Percentiles rank a stretch among this genome's conserved stretches.
Evolutionary conservation across 495 filamentous ascomycete genomes (phyloP).

Genomic region (Cenococcum geophilum): DNA sequence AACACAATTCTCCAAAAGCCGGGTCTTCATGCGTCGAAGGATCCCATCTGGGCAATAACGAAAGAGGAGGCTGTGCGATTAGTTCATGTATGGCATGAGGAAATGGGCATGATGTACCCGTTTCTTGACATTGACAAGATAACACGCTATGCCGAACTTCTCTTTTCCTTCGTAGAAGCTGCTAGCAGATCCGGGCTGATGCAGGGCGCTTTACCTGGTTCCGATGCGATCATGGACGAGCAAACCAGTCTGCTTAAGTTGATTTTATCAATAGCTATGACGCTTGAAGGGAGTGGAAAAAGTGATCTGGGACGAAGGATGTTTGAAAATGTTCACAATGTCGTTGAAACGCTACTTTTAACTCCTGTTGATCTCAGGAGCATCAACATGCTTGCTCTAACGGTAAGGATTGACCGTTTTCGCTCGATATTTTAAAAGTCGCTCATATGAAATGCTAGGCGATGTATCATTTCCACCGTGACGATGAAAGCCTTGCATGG

Average conservation of each 20-base stretch:
- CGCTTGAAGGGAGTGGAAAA: conserved; percentile 67
- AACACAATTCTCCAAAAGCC: conserved; percentile 6
- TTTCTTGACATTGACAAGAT: conserved; percentile 64
- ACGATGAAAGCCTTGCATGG: conserved; percentile 76
- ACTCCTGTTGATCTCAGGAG: conserved; percentile 59
- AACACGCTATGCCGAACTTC: conserved; percentile 54
- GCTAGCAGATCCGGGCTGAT: conserved; percentile 53
- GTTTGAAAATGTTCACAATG: conserved; percentile 62
- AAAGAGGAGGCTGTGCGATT: conserved; percentile 67
- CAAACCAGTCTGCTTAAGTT: conserved; percentile 69
- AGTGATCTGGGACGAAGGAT: conserved; percentile 64
- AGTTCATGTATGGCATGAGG: conserved; percentile 70
- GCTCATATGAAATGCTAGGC: conserved; percentile 44
- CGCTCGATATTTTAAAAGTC: not conserved
- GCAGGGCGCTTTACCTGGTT: conserved; percentile 47
- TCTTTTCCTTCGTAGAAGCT: conserved; percentile 68
- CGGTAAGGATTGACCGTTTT: conserved; percentile 45
- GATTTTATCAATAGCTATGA: conserved; percentile 66
- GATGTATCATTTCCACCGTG: conserved; percentile 77
- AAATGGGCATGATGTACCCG: conserved; percentile 82
- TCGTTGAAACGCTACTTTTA: conserved; percentile 63
- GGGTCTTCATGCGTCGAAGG: conserved; percentile 47
- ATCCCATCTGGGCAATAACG: conserved; percentile 69
- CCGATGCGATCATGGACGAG: conserved; percentile 61
- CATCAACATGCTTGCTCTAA: conserved; percentile 66